These are phyloP conservation scores for Porcisia hertigi DNA, from an alignment of 208 protist species.

Conservation along the genomic window DNA sequence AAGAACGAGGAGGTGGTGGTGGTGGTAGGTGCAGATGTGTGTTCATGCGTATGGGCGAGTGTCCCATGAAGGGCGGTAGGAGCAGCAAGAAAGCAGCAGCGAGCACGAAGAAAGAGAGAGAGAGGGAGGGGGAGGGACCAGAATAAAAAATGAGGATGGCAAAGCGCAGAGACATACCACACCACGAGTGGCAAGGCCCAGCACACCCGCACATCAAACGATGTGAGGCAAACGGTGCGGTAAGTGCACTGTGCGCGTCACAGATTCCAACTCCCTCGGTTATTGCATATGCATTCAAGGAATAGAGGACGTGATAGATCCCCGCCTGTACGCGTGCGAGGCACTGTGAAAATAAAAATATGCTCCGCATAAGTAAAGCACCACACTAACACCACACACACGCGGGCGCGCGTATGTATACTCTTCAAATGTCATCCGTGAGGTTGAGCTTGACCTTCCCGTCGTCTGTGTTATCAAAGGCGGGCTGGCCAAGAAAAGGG, in stretches of 20 bases:
- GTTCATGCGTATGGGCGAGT: background rate
- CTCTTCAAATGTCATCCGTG: slow-evolving; percentile 66
- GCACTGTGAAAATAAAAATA: no score
- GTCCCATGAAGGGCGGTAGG: background rate
- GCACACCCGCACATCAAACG: no score
- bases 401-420: no score
- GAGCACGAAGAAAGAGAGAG: background rate
- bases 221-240: no score
- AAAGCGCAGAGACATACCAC: background rate
- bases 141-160: background rate
- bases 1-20: background rate
- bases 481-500: slow-evolving; percentile 85
- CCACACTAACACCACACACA: no score
- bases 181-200: no score
- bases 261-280: no score
- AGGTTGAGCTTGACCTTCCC: slow-evolving; percentile 89
- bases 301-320: no score
- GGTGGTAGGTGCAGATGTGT: background rate
- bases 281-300: no score
- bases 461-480: slow-evolving; percentile 79
- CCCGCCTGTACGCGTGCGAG: no score
- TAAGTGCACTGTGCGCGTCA: no score
- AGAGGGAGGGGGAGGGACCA: background rate
- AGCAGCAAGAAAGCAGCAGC: background rate
- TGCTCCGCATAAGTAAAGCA: no score